Base-by-base conservation (phyloP, 352 stramenopile genomes). In the Pythium myriotylum region DNA sequence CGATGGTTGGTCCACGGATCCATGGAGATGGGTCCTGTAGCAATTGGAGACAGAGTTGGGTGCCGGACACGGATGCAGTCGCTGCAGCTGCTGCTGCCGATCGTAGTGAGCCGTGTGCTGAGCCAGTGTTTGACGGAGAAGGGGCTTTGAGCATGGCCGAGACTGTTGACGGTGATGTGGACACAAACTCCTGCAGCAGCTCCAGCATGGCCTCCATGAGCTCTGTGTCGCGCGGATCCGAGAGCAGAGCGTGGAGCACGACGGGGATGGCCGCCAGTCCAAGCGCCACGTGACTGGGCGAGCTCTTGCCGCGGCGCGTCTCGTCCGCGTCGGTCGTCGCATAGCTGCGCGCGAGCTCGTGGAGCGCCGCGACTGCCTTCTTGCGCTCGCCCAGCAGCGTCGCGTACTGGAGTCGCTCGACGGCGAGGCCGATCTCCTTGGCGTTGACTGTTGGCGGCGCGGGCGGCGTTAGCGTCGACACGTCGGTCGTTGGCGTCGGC, bases 181-280 rank as follows among this genome's bases (percentile, higher is more conserved):
- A 62, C 23, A 92, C 79, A 29, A 91, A 59, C 17, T 67, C 50
- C 47, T 91, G 82, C 12, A 94, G 55, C 14, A 91, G 70, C 66
- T 92, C 84, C 6, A 94, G 70, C 79, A 94, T 89, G 10, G 80
- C 71, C 58, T 94, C 84, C 79, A 94, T 92, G 45, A 94, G 77
- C 61, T 92, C 84, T n/a, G 82, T 91, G 55, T 94, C 84, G 53
- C 84, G 67, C 29, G 84, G 84, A 45, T 94, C 84, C 22, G 84
- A 89, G 24, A 87, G 70, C 13, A 94, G 57, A 3, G 84, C 84
- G 17, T 69, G 75, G 27, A 94, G 65, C 6, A 91, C 65, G 2
- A 68, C 76, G 1, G 84, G 84, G 7, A 86, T 73, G 20, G 79
- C 67, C 2, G 72, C 65, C 1, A 70, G 23, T 2, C 70, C 78